A percentile compares a stretch with the other conserved stretches of the same genome.
Evolutionary conservation across 1,139 yeast species (phyloP).

Genomic region (Candida neerlandica): DNA sequence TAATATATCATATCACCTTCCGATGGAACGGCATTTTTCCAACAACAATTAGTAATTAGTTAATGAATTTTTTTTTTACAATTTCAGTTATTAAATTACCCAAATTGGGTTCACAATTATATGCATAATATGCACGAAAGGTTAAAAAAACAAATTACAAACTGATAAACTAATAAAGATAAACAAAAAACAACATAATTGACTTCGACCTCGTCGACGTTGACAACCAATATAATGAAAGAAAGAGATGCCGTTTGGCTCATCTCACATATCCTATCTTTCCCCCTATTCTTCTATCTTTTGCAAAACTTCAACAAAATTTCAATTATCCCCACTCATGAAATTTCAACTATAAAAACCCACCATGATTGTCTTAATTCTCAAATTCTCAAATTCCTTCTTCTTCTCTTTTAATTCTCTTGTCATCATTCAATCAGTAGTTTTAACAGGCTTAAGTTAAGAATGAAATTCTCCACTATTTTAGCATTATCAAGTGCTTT

Average conservation of each 20-base stretch:
- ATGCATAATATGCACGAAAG: not conserved
- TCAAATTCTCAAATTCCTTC: not conserved
- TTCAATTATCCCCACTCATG: not conserved
- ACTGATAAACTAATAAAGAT: not conserved
- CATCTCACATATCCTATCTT: not conserved
- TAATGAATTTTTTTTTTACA: not conserved
- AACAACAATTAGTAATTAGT: not conserved
- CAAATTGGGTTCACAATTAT: not conserved
- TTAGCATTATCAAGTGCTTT: constrained; percentile 17
- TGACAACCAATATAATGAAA: no score
- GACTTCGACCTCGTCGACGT: no score
- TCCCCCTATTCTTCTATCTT: no score
- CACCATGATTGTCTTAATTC: not conserved
- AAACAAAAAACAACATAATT: not conserved
- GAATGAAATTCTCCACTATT: constrained; percentile 20
- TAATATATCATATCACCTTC: no score
- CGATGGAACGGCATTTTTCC: constrained; percentile 1
- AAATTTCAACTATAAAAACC: not conserved
- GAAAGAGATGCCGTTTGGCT: not conserved
- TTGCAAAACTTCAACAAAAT: no score
- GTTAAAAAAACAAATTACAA: not conserved
- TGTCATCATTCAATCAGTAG: no score
- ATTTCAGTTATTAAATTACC: not conserved
- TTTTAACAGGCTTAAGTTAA: no score
- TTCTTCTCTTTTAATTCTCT: not conserved